phyloP scores from a whole-genome alignment of 805 yeast species.

The Candida yuanshanica region DNA sequence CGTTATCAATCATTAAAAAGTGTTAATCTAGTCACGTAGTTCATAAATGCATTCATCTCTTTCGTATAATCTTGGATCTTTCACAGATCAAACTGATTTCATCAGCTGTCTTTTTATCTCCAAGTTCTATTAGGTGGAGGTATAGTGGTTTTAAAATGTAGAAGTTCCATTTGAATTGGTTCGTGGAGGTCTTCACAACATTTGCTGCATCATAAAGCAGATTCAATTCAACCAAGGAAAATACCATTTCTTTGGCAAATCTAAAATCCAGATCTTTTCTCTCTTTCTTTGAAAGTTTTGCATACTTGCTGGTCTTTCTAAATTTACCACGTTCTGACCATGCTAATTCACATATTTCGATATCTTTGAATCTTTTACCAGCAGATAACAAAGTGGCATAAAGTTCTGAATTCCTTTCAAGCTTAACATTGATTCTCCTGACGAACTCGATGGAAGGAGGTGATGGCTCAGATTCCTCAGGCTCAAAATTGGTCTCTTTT shows the following conservation, averaged over 20 bases:
- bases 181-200: slow-evolving; percentile 59
- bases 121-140: slow-evolving; percentile 34
- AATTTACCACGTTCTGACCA: slow-evolving; percentile 80
- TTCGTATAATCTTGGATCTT: slow-evolving; percentile 5
- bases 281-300: slow-evolving; percentile 26
- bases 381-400: slow-evolving; percentile 34
- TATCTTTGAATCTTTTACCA: slow-evolving; percentile 49
- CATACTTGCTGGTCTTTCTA: slow-evolving; percentile 51
- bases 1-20: neutral
- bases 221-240: slow-evolving; percentile 48
- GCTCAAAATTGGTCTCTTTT: slow-evolving; percentile 12
- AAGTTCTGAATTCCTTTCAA: slow-evolving; percentile 16
- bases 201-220: slow-evolving; percentile 64
- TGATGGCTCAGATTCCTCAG: slow-evolving; percentile 9
- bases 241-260: slow-evolving; percentile 71
- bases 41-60: neutral
- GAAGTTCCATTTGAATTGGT: slow-evolving; percentile 64
- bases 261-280: slow-evolving; percentile 49
- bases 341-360: slow-evolving; percentile 53
- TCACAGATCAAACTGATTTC: slow-evolving; percentile 28
- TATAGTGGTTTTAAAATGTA: slow-evolving; percentile 39
- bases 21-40: too few species aligned
- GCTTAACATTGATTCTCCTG: slow-evolving; percentile 5
- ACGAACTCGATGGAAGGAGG: slow-evolving; percentile 12
- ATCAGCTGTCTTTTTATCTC: slow-evolving; percentile 32